Evolutionary conservation across 805 yeast species (phyloP), one percentile per base, ranked within the genome.

Genomic region (Schwanniomyces pseudopolymorphus): DNA sequence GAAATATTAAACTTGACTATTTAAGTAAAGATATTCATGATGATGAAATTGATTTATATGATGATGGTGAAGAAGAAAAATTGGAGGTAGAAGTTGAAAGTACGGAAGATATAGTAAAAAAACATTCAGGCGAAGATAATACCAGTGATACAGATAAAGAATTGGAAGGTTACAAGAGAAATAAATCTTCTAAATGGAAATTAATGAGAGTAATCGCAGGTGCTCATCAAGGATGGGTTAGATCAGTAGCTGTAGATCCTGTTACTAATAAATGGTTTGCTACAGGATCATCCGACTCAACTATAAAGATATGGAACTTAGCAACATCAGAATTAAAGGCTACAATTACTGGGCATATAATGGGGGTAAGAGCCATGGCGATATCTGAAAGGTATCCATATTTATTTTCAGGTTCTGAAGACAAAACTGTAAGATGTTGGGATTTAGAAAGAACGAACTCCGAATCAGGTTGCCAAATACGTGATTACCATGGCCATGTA

Each of bases 161-260:
- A 2, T 17, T 40, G 21, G 40, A 17, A 40, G 25, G 43, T 11
- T 16, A 20, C 39, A 19, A 20, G 9, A 36, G 21, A 27, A 40
- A 33, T 21, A 17, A 27, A 7, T 21, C 35, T 19, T 35, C 44
- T 16, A 28, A 51, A 16, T 89, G 96, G 96, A 79, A 80, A 54
- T 73, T 88, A 5, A 75, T 73, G 59, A 74, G 85, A 46, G 89
- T 92, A 3, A 74, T 92, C 0, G 81, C 87, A 1, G 74, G 75
- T 3, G 98, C 98, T 3, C 99, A 94, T 62, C 76, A 80, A 33
- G 99, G 99, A 0, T 91, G 97, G 91, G 89, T 94, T 0, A 75
- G 96, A 39, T 77, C 88, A n/a, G 70, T 90, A 2, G 76, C 85
- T 6, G 79, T 87, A 16, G 98, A 94, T 49, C 96, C 96, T 0